Evolutionary conservation across 495 filamentous ascomycete genomes (phyloP).

Genomic region (Hypoxylon rickii): DNA sequence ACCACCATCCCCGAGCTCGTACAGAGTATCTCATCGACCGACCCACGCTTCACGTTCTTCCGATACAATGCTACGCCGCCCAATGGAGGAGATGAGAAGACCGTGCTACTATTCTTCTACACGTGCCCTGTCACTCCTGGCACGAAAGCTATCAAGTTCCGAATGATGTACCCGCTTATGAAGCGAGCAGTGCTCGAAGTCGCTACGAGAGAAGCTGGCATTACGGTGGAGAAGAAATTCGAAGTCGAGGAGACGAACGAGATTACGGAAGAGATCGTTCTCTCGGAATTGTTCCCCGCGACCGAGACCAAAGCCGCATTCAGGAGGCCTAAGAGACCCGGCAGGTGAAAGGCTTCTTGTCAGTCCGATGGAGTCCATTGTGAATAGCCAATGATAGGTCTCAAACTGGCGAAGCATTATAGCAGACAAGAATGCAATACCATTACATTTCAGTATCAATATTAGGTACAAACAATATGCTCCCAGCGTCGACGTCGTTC

Average conservation of each 20-base stretch:
- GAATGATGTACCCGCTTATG: slow-evolving; percentile 92
- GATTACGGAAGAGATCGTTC: slow-evolving; percentile 70
- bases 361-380: not conserved
- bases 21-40: slow-evolving; percentile 71
- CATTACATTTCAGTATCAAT: slow-evolving; percentile 9
- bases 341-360: slow-evolving; percentile 44
- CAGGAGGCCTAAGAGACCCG: slow-evolving; percentile 87
- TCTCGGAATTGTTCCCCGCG: slow-evolving; percentile 77
- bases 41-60: slow-evolving; percentile 92
- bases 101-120: slow-evolving; percentile 87
- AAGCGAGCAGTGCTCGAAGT: slow-evolving; percentile 70
- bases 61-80: slow-evolving; percentile 57
- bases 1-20: slow-evolving; percentile 54
- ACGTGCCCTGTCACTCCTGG: slow-evolving; percentile 77
- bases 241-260: slow-evolving; percentile 70
- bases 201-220: slow-evolving; percentile 69
- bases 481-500: too few species aligned
- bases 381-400: not conserved
- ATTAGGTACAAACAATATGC: too few species aligned
- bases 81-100: slow-evolving; percentile 57
- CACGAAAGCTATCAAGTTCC: slow-evolving; percentile 77
- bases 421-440: slow-evolving; percentile 8
- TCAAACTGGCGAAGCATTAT: slow-evolving; percentile 7
- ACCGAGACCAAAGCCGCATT: slow-evolving; percentile 74
- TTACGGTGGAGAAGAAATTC: slow-evolving; percentile 76